Percentiles rank a stretch among this genome's conserved stretches.
These are phyloP conservation scores for Ophiocytium majus DNA, from an alignment of 352 stramenopile species.

Conservation along the genomic window DNA sequence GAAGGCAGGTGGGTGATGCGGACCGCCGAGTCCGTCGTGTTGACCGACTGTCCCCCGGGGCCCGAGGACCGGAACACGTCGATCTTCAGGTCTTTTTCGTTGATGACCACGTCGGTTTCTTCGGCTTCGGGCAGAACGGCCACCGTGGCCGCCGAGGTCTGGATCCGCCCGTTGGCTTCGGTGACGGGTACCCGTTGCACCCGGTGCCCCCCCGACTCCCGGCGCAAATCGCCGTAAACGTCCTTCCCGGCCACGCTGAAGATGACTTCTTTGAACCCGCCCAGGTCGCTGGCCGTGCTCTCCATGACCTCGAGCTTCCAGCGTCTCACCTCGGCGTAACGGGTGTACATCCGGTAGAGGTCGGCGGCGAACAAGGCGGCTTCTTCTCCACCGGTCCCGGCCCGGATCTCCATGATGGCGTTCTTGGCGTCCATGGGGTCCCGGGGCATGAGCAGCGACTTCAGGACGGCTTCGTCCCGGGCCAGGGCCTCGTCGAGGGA, in stretches of 20 bases:
- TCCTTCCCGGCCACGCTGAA: slow-evolving; percentile 60
- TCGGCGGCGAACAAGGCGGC: slow-evolving; percentile 81
- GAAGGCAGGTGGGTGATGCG: slow-evolving; percentile 89
- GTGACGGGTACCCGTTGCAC: slow-evolving; percentile 87
- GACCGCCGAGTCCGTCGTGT: slow-evolving; percentile 89
- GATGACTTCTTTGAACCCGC: slow-evolving; percentile 63
- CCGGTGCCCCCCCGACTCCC: slow-evolving; percentile 85
- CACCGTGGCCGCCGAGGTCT: slow-evolving; percentile 84
- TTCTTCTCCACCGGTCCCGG: slow-evolving; percentile 83
- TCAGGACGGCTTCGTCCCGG: background rate
- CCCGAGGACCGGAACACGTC: slow-evolving; percentile 78
- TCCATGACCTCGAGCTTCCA: slow-evolving; percentile 83
- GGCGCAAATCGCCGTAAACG: slow-evolving; percentile 82
- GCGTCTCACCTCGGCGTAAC: slow-evolving; percentile 71
- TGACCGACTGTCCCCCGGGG: slow-evolving; percentile 87
- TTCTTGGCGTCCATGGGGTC: slow-evolving; percentile 81
- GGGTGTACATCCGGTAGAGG: slow-evolving; percentile 87
- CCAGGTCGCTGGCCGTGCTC: slow-evolving; percentile 71
- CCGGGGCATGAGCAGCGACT: background rate
- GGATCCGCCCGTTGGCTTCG: slow-evolving; percentile 77
- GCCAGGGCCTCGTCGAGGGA: too few relatives aligned
- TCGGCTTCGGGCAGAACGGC: slow-evolving; percentile 84
- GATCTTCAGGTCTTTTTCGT: slow-evolving; percentile 76
- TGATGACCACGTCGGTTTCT: slow-evolving; percentile 73
- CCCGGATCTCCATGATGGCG: slow-evolving; percentile 83